These are phyloP conservation scores for Entonaema liquescens DNA, from an alignment of 495 filamentous ascomycete genomes.

Conservation along the genomic window DNA sequence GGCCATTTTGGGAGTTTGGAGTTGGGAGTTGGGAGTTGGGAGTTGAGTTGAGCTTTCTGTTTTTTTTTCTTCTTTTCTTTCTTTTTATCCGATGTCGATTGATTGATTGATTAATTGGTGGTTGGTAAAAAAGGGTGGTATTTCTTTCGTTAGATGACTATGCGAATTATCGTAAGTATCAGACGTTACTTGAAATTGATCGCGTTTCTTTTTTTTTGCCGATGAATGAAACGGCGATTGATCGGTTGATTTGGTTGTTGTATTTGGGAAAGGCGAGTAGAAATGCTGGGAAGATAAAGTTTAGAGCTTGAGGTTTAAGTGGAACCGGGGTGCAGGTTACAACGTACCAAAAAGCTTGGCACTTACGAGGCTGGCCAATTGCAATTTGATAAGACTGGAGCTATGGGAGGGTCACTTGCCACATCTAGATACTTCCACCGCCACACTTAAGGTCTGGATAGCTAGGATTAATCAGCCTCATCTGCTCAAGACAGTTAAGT, in stretches of 20 bases:
- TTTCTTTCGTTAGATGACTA: too few relatives aligned
- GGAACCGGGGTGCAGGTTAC: neutral
- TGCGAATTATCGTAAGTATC: too few relatives aligned
- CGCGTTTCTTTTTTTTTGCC: neutral
- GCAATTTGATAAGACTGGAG: neutral
- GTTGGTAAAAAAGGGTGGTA: too few relatives aligned
- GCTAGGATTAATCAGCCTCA: neutral
- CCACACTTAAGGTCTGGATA: constrained; percentile 8
- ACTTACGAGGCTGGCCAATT: constrained; percentile 26
- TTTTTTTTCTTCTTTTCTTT: neutral
- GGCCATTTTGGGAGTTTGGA: constrained; percentile 66
- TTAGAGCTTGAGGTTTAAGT: constrained; percentile 26
- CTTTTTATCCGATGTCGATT: neutral
- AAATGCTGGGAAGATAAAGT: constrained; percentile 21
- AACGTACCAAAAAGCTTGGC: constrained; percentile 11
- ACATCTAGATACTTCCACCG: constrained; percentile 37
- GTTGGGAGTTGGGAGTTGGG: neutral
- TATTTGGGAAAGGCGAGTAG: constrained; percentile 11
- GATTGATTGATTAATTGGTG: neutral
- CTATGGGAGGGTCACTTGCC: constrained; percentile 12
- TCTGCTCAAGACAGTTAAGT: neutral
- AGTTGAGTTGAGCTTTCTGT: neutral
- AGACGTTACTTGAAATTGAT: neutral
- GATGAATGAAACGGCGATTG: neutral
- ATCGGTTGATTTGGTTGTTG: constrained; percentile 3